Conservation (phyloP, 768 basidiomycete species). For the Podaxis rugospora region DNA sequence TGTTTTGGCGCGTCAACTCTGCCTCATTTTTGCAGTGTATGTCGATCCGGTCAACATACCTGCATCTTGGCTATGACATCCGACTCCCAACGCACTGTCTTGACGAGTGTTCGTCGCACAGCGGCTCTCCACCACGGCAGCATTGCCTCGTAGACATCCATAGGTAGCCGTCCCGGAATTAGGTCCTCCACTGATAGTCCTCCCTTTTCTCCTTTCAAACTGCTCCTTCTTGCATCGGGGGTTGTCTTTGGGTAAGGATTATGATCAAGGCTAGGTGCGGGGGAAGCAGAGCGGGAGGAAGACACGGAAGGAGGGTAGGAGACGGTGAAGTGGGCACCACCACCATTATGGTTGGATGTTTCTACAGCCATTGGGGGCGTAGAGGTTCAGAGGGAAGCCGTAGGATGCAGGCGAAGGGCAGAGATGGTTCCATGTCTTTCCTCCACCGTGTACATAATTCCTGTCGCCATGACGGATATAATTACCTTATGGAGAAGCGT, state of each 20-base stretch:
- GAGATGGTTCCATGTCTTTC: background rate
- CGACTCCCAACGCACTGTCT: constrained; percentile 54
- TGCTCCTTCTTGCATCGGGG: constrained; percentile 9
- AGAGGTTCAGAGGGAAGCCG: background rate
- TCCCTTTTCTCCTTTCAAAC: constrained; percentile 4
- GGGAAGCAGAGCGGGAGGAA: constrained; percentile 30
- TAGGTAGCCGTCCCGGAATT: constrained; percentile 27
- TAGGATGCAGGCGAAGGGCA: background rate
- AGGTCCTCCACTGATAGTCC: constrained; percentile 13
- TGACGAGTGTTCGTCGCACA: constrained; percentile 50
- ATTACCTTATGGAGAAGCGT: background rate
- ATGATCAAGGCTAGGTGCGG: constrained; percentile 20
- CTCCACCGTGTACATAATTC: background rate
- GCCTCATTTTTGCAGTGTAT: background rate
- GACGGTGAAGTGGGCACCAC: constrained; percentile 21
- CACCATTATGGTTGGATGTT: background rate
- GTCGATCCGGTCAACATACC: constrained; percentile 30
- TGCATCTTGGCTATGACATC: constrained; percentile 61
- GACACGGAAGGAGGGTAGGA: constrained; percentile 27
- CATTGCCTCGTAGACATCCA: constrained; percentile 60
- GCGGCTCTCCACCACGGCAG: constrained; percentile 64
- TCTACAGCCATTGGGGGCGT: background rate
- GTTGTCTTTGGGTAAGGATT: constrained; percentile 9
- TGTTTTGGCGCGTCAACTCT: constrained; percentile 17
- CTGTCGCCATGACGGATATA: background rate